Base-by-base conservation (phyloP, 176 grass and related monocot species). In the Zea luxurians region DNA sequence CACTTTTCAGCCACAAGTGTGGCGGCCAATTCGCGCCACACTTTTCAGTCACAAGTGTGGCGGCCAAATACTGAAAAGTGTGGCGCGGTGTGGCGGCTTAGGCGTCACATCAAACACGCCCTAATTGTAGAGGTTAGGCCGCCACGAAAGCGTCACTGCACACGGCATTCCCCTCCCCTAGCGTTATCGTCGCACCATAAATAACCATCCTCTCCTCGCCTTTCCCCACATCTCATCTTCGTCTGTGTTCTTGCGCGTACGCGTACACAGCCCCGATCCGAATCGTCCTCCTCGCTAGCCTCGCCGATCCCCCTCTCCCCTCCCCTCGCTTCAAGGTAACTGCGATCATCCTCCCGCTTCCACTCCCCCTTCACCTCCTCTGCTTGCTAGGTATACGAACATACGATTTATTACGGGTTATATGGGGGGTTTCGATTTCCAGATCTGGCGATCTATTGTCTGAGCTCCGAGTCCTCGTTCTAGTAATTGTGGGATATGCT, bases 81-180 rank as follows among this genome's bases (percentile, higher is more conserved):
- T n/a, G n/a, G n/a, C n/a, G n/a, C n/a, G n/a, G n/a, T n/a, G n/a
- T n/a, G n/a, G n/a, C n/a, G n/a, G n/a, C n/a, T n/a, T n/a, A n/a
- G n/a, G n/a, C n/a, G n/a, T n/a, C n/a, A n/a, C n/a, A n/a, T n/a
- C n/a, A n/a, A n/a, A n/a, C n/a, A n/a, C n/a, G n/a, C n/a, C n/a
- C n/a, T n/a, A 27, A 27, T 27, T 27, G 0, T 27, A 27, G 27
- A 27, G 27, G 27, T 27, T 27, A 27, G 27, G 1, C 27, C n/a
- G 55, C 6, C 55, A 59, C 73, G 85, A 79, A 77, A 3, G 85
- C 85, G 79, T 87, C 60, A 83, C 85, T 68, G 85, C 74, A 37
- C 74, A 21, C 55, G 18, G 3, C 55, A 59, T 55, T 49, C 41
- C 77, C 73, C 7, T 20, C 60, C 34, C 27, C 0, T 0, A 13